Conservation (phyloP, 108 stramenopile genomes). For the Cylindrotheca closterium region DNA sequence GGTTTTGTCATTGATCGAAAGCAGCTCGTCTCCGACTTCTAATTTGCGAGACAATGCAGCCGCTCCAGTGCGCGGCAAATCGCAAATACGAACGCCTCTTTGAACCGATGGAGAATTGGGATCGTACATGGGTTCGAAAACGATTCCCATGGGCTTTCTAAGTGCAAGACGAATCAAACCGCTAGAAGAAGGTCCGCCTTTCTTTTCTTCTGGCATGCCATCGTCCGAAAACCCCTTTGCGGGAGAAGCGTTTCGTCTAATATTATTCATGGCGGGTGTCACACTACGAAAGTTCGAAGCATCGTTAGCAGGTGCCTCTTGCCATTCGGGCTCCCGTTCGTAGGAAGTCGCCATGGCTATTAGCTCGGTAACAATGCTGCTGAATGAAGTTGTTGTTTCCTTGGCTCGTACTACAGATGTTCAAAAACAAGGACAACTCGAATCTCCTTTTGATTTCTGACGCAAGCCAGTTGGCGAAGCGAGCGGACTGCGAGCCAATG, state of each 20-base stretch:
- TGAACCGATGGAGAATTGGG: slow-evolving; percentile 61
- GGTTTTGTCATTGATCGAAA: slow-evolving; percentile 85
- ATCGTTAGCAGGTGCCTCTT: slow-evolving; percentile 6
- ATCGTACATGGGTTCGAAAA: slow-evolving; percentile 87
- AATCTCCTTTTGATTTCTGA: no score
- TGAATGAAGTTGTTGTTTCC: no score
- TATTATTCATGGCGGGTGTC: slow-evolving; percentile 49
- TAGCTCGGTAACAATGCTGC: no score
- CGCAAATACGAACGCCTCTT: slow-evolving; percentile 83
- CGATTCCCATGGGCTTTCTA: slow-evolving; percentile 89
- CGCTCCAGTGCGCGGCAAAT: slow-evolving; percentile 83
- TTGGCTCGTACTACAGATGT: no score
- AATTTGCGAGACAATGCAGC: slow-evolving; percentile 74
- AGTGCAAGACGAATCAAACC: slow-evolving; percentile 78
- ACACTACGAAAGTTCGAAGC: slow-evolving; percentile 32
- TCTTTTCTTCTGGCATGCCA: neutral
- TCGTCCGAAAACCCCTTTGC: neutral
- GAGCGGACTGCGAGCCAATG: no score
- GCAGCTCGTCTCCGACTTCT: slow-evolving; percentile 80
- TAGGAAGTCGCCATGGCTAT: slow-evolving; percentile 24
- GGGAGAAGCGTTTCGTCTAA: slow-evolving; percentile 24
- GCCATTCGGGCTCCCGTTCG: slow-evolving; percentile 21
- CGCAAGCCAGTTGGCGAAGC: no score
- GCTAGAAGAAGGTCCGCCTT: slow-evolving; percentile 21
- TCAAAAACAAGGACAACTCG: no score